Conservation (phyloP, 257 asterid species). For the Cruciata laevipes region DNA sequence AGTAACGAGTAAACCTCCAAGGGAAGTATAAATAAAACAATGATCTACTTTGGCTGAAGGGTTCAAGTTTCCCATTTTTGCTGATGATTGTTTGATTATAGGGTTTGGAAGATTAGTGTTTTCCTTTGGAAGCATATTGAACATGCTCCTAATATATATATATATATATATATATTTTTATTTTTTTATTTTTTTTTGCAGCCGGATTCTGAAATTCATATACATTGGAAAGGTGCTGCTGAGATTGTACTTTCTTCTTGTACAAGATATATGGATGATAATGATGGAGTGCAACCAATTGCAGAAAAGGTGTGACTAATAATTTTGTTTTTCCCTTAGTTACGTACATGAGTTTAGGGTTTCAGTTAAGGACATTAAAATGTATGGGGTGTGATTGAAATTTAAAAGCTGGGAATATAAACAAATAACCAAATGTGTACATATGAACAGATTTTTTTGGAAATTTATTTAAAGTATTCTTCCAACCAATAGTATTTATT, state of each 20-base stretch:
- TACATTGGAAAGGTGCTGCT: conserved; percentile 98
- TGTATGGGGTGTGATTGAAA: too few relatives aligned
- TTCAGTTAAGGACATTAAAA: not conserved
- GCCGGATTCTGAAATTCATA: conserved; percentile 56
- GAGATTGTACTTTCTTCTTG: conserved; percentile 79
- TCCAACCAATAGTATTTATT: too few relatives aligned
- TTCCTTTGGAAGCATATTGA: not conserved
- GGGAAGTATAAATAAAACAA: too few relatives aligned
- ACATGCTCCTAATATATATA: too few relatives aligned
- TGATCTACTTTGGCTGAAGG: too few relatives aligned
- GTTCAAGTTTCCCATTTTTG: not conserved
- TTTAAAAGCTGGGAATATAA: too few relatives aligned
- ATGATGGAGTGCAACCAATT: conserved; percentile 45
- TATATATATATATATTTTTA: too few relatives aligned
- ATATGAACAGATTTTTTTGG: too few relatives aligned
- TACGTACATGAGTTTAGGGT: not conserved
- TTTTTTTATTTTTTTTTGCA: conserved; percentile 33
- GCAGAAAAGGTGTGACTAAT: conserved; percentile 54
- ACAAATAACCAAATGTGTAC: too few relatives aligned
- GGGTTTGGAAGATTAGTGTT: too few relatives aligned
- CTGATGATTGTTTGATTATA: not conserved
- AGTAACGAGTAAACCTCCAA: too few relatives aligned
- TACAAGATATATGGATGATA: conserved; percentile 54
- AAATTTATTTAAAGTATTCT: too few relatives aligned
- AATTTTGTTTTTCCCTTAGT: not conserved